Evolutionary conservation across 2,329 filamentous ascomycete species (phyloP).

Genomic region (Cadophora sp.): DNA sequence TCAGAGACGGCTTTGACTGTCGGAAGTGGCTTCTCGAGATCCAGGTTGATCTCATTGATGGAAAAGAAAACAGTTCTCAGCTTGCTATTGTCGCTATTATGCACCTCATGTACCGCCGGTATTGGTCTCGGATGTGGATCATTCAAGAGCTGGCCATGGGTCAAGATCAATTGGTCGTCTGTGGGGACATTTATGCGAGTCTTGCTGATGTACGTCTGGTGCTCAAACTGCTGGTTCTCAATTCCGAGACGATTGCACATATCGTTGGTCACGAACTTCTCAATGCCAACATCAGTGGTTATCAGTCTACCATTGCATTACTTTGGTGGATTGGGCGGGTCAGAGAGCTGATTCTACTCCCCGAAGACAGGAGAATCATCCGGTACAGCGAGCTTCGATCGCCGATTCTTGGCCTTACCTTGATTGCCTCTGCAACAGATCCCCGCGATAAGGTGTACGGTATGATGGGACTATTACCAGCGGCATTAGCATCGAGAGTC

Average conservation of each 20-base stretch:
- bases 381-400: slow-evolving; percentile 7
- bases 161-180: slow-evolving; percentile 1
- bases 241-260: neutral
- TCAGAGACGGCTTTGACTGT: neutral
- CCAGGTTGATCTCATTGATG: neutral
- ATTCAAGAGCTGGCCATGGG: slow-evolving; percentile 13
- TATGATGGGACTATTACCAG: slow-evolving; percentile 25
- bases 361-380: neutral
- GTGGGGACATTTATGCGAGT: neutral
- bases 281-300: neutral
- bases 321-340: slow-evolving; percentile 10
- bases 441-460: slow-evolving; percentile 32
- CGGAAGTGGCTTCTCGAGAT: neutral
- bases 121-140: slow-evolving; percentile 10
- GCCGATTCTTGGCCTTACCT: neutral
- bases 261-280: neutral
- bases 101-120: neutral
- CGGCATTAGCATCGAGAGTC: slow-evolving; percentile 13
- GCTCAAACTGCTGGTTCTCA: neutral
- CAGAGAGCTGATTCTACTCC: neutral
- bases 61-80: neutral
- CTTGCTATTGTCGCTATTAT: neutral
- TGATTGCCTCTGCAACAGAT: slow-evolving; percentile 25
- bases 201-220: neutral
- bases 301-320: neutral